phyloP scores from a whole-genome alignment of 2,329 filamentous ascomycete genomes.

The Diplodia seriata region DNA sequence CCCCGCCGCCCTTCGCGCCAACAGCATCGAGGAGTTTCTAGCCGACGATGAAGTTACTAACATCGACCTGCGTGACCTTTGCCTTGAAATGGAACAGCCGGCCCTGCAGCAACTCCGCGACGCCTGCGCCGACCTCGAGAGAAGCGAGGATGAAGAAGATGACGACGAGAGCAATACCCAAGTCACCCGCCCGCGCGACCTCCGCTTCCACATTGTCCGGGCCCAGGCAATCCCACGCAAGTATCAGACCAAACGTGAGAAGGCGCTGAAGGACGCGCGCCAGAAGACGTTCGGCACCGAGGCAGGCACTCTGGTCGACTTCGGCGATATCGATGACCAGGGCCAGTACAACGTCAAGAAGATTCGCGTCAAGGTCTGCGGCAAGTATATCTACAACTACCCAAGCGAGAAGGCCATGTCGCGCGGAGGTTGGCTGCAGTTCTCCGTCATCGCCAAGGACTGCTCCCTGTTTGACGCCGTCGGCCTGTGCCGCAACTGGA shows the following conservation, averaged over 20 bases:
- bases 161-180: conserved; percentile 39
- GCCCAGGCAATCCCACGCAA: conserved; percentile 34
- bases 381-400: conserved; percentile 60
- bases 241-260: conserved; percentile 46
- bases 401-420: conserved; percentile 56
- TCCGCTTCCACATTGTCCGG: neutral
- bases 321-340: conserved; percentile 48
- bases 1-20: conserved; percentile 53
- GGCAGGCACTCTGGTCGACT: conserved; percentile 42
- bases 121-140: conserved; percentile 58
- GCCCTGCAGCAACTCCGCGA: conserved; percentile 59
- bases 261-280: conserved; percentile 38
- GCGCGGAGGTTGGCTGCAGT: conserved; percentile 59
- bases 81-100: conserved; percentile 57
- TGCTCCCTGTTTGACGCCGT: conserved; percentile 55
- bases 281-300: conserved; percentile 31
- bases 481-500: conserved; percentile 58
- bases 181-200: neutral
- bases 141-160: conserved; percentile 49
- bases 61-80: conserved; percentile 56
- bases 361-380: conserved; percentile 57
- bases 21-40: conserved; percentile 56
- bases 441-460: conserved; percentile 59
- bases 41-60: conserved; percentile 51
- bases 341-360: conserved; percentile 46